Conservation (phyloP, 148 eudicot species). For the Rhododendron mucronatum region DNA sequence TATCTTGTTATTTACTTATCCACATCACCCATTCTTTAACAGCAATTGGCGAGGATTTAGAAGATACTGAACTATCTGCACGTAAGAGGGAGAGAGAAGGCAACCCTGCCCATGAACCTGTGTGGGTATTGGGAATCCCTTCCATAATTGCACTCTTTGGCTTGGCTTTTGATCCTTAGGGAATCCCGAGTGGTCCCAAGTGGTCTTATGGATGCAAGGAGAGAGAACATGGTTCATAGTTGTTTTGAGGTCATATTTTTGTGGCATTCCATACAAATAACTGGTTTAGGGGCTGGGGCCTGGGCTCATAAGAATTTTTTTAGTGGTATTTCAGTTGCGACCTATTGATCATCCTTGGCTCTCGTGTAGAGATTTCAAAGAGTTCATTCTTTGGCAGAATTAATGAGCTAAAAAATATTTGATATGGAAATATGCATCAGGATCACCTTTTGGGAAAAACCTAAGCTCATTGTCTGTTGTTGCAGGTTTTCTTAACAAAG, state of each 20-base stretch:
- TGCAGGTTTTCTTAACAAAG: slow-evolving; percentile 89
- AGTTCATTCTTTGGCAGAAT: not conserved
- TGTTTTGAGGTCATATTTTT: not conserved
- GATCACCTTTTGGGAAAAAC: not conserved
- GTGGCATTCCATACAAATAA: not conserved
- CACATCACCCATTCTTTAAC: not conserved
- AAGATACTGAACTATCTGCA: not conserved
- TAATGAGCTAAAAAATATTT: not conserved
- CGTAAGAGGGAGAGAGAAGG: not conserved
- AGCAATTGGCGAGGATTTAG: not conserved
- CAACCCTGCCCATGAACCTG: not conserved
- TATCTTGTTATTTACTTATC: not conserved
- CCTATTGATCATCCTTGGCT: not conserved
- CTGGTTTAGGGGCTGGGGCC: not conserved
- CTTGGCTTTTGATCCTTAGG: not conserved
- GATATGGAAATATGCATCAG: not conserved
- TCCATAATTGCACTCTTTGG: not conserved
- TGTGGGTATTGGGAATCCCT: not conserved
- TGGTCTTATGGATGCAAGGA: not conserved
- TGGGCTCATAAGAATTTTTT: not conserved
- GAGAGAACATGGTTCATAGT: not conserved
- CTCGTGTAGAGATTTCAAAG: not conserved
- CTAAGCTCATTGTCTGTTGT: slow-evolving; percentile 9
- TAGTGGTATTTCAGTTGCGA: not conserved
- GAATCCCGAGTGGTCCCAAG: not conserved